Percentiles rank a stretch among this genome's conserved stretches.
Conservation (phyloP, 177 flowering plant species). For the Vitis hybrid region DNA sequence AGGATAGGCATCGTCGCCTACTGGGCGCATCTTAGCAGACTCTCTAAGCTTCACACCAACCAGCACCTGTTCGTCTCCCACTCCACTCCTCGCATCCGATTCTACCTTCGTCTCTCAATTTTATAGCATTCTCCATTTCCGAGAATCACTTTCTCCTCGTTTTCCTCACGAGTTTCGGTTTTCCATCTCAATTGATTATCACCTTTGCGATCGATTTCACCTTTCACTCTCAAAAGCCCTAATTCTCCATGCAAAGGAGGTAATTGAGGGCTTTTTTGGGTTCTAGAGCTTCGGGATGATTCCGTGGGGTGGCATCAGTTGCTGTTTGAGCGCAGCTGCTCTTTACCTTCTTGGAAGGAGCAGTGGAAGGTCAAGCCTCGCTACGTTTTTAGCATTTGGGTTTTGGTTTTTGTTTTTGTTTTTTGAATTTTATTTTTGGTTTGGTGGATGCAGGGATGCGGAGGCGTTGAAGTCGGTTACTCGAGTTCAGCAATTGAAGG, state of each 20-base stretch:
- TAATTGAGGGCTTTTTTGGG: neutral
- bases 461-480: conserved; percentile 69
- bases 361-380: conserved; percentile 63
- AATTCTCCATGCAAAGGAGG: neutral
- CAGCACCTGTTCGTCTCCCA: conserved; percentile 4
- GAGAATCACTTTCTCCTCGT: neutral
- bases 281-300: conserved; percentile 43
- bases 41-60: too few relatives aligned
- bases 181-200: too few relatives aligned
- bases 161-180: neutral
- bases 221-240: conserved; percentile 4
- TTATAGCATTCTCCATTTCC: neutral
- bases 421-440: neutral
- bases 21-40: too few relatives aligned
- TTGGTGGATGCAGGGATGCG: conserved; percentile 65
- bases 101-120: conserved; percentile 3
- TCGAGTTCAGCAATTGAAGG: conserved; percentile 78
- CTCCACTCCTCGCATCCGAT: conserved; percentile 22
- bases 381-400: neutral
- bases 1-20: neutral
- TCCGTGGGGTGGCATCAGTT: conserved; percentile 90
- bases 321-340: conserved; percentile 94
- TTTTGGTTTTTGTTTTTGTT: neutral
- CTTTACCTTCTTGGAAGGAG: conserved; percentile 89
- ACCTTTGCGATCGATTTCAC: neutral